Evolutionary conservation across 2,329 filamentous ascomycete genomes (phyloP), one percentile per base, ranked within the genome.

Genomic region (Colletotrichum sp.): DNA sequence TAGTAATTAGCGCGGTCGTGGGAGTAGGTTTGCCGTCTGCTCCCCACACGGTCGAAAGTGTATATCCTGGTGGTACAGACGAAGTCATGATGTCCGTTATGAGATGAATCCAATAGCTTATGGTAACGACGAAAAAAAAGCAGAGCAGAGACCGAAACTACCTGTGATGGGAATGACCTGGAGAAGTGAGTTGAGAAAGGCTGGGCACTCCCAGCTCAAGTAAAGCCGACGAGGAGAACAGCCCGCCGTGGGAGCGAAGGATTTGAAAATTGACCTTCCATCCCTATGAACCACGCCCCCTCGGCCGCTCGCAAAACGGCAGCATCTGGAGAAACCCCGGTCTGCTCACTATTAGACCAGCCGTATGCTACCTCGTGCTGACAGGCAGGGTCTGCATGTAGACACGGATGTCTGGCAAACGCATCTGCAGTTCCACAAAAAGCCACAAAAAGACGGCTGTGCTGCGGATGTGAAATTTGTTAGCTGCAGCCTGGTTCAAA

Each of bases 21-120:
- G 34, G 34, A 2, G 34, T 36, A 36, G 34, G 34, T 36, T 4
- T 1, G 39, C 39, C 39, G 16, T 39, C 36, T 39, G 8, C 4
- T 9, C 36, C 7, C 1, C 0, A 8, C 8, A 1, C 1, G 39
- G 39, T 48, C 6, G 5, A 1, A 10, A 48, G 39, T 6, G 18
- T 48, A 2, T 10, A 6, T 48, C 39, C 39, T 48, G 18, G 0
- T 3, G 1, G 39, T 1, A 48, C 0, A 44, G 36, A 18, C 36
- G 16, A 0, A 18, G 36, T 0, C 55, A 59, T 59, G 24, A 0
- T 48, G 44, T 48, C 0, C 8, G n/a, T 28, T n/a, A 16, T 59
- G 0, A 0, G 24, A 59, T 7, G 0, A 28, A 18, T 22, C 0
- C 44, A 48, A 7, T 22, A 22, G 3, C 44, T 48, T 48, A 10